Conservation (phyloP, 2,329 filamentous ascomycete genomes). For the Penicillium crustosum region DNA sequence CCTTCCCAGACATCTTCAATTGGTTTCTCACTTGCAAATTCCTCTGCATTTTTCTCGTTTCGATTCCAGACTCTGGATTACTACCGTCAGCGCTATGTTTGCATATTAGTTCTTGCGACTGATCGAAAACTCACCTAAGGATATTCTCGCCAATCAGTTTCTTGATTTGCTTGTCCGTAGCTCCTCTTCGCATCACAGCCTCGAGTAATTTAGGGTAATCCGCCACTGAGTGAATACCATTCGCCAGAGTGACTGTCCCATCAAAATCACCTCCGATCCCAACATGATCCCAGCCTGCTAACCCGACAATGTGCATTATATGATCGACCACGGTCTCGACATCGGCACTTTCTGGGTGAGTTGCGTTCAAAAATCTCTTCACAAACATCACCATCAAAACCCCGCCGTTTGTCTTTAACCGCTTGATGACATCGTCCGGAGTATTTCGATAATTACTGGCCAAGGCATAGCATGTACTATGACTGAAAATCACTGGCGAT, state of each 20-base stretch:
- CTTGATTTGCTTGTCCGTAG: conserved; percentile 38
- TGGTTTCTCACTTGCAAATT: neutral
- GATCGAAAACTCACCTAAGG: conserved; percentile 10
- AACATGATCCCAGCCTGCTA: conserved; percentile 38
- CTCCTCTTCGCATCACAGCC: conserved; percentile 39
- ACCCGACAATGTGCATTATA: conserved; percentile 4
- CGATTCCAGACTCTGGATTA: neutral
- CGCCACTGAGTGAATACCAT: conserved; percentile 33
- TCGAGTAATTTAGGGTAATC: conserved; percentile 37
- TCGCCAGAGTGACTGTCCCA: conserved; percentile 33
- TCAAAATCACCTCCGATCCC: conserved; percentile 35
- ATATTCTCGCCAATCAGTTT: conserved; percentile 41
- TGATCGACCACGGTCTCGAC: no score
- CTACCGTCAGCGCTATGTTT: neutral
- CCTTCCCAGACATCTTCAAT: neutral
- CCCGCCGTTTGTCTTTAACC: no score
- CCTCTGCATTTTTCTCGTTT: neutral
- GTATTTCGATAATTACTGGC: no score
- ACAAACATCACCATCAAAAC: no score
- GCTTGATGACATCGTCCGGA: no score
- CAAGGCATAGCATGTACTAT: no score
- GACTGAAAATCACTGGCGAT: no score
- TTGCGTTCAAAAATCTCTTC: no score
- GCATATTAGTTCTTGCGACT: no score
- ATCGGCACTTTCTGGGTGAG: no score